phyloP scores from a whole-genome alignment of 1,284 basidiomycete genomes.

The Tylopilus sp. region DNA sequence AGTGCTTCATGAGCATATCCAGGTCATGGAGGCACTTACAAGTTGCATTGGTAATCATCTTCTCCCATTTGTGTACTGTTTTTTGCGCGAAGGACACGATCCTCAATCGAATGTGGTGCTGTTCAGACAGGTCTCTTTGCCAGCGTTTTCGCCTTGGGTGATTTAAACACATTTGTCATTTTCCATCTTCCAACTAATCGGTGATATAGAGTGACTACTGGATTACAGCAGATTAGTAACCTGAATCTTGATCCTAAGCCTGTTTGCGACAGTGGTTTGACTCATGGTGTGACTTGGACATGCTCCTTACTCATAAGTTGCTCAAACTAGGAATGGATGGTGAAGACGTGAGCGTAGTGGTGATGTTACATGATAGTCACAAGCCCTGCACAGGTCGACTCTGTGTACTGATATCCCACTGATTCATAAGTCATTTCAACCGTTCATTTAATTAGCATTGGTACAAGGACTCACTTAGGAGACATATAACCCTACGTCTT shows the following conservation, averaged over 20 bases:
- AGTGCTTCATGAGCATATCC: conserved; percentile 29
- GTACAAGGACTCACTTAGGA: too few species aligned
- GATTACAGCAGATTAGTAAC: too few species aligned
- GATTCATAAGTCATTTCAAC: too few species aligned
- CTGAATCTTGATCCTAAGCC: background rate
- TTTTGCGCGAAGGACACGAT: background rate
- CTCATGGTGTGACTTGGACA: too few species aligned
- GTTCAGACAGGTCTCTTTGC: background rate
- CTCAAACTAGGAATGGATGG: background rate
- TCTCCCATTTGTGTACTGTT: background rate
- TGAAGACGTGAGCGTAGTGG: background rate
- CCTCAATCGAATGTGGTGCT: background rate
- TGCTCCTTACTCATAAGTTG: background rate
- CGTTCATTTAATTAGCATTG: too few species aligned
- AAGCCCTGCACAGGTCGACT: background rate
- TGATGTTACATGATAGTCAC: background rate
- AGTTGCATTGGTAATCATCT: background rate
- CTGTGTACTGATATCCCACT: too few species aligned
- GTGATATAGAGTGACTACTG: too few species aligned
- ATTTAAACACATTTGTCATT: background rate
- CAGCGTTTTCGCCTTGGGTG: background rate
- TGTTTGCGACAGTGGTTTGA: too few species aligned
- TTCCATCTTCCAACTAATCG: too few species aligned
- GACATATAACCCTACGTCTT: too few species aligned
- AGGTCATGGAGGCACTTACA: background rate